Base-by-base conservation (phyloP, 257 asterid genomes). In the Solanum dulcamara region DNA sequence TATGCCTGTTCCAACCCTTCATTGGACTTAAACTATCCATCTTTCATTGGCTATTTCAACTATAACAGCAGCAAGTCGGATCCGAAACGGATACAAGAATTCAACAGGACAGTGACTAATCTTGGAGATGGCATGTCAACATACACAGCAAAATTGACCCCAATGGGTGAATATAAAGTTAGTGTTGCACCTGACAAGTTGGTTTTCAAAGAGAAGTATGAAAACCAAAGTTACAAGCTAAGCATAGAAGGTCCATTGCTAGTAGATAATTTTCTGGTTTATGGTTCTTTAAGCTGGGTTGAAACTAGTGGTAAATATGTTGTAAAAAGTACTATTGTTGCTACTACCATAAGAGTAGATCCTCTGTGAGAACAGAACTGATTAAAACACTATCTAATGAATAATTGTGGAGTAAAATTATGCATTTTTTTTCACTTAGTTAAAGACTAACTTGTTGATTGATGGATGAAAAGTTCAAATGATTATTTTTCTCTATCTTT, bases 21-120 rank as follows among this genome's bases (percentile, higher is more conserved):
- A 0, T 74, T 92, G n/a, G 94, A 95, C 86, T 86, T 95, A 74
- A 95, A 95, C 48, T 94, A 93, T 62, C 97, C 98, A 10, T 95
- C 98, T 2, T 93, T 95, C 90, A 89, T 95, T 12, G 94, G 90
- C 40, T 91, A 86, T 86, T 91, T 92, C 88, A 86, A 77, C 5
- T 75, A 28, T 0, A 86, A 44, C 40, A 77, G 37, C 77, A 86
- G 50, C 1, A 46, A n/a, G 9, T 44, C 90, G 1, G 72, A 38
- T 9, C 85, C 22, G 5, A n/a, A 32, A 32, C 59, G 83, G 20
- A 82, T 75, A 5, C 85, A 85, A 44, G 93, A 91, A 85, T 94
- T 91, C 81, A 77, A 46, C 2, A 91, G 97, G 77, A 94, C 93
- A 18, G 91, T 93, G 48, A 94, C 98, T 10, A 93, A 94, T 55